Conservation (phyloP, 441 rosid genomes). For the Arabidopsis hybrid region DNA sequence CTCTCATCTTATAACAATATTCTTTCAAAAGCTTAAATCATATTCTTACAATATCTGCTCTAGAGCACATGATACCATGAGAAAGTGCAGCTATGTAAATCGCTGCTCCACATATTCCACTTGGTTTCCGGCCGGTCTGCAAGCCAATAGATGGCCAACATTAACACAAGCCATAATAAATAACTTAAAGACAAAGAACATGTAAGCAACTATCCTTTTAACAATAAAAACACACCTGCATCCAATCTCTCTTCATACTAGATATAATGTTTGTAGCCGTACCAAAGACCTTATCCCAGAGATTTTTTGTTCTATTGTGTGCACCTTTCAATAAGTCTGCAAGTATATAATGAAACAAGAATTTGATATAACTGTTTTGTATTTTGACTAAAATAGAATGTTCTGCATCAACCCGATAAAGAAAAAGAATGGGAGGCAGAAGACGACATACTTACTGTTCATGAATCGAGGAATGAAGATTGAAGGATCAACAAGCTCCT, state of each 20-base stretch:
- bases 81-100: conserved; percentile 83
- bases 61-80: conserved; percentile 75
- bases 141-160: conserved; percentile 28
- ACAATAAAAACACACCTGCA: conserved; percentile 62
- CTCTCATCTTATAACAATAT: conserved; percentile 10
- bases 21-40: background rate
- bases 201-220: conserved; percentile 6
- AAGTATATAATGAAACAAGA: conserved; percentile 30
- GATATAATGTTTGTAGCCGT: conserved; percentile 77
- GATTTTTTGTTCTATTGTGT: conserved; percentile 33
- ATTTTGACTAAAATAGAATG: background rate
- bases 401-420: conserved; percentile 12
- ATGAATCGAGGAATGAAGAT: conserved; percentile 80
- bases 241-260: conserved; percentile 97
- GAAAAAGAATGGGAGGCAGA: conserved; percentile 47
- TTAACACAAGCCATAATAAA: conserved; percentile 24
- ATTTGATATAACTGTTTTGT: conserved; percentile 16
- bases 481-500: conserved; percentile 87
- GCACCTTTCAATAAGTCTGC: conserved; percentile 71
- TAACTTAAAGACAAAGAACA: conserved; percentile 10
- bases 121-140: conserved; percentile 96
- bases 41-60: conserved; percentile 75
- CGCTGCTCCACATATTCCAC: conserved; percentile 98
- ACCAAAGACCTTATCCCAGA: conserved; percentile 40
- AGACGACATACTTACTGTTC: conserved; percentile 64